Percentiles rank a stretch among this genome's conserved stretches.
Conservation (phyloP, 2,329 filamentous ascomycete genomes). For the Fusarium aywerte region DNA sequence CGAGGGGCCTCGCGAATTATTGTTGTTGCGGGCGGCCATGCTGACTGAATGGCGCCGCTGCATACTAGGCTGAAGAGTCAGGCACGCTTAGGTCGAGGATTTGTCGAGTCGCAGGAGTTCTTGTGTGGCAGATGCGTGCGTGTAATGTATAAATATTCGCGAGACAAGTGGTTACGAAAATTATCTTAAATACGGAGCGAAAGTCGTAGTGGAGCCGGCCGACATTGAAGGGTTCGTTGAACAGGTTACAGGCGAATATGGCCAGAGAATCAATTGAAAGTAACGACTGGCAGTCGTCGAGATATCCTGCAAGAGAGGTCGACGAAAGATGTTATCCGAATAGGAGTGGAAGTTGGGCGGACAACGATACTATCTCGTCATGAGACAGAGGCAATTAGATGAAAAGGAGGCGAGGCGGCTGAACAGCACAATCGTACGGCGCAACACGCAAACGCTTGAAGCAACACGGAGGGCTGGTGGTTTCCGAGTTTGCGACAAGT, state of each 20-base stretch:
- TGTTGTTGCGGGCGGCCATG: slow-evolving; percentile 52
- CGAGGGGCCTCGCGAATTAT: slow-evolving; percentile 48
- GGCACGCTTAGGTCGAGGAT: slow-evolving; percentile 35
- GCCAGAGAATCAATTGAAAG: slow-evolving; percentile 41
- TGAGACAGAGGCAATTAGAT: slow-evolving; percentile 39
- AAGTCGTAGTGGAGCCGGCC: slow-evolving; percentile 44
- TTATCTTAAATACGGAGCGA: slow-evolving; percentile 40
- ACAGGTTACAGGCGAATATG: slow-evolving; percentile 30
- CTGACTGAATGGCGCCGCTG: slow-evolving; percentile 49
- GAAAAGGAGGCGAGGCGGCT: slow-evolving; percentile 28
- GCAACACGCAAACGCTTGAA: slow-evolving; percentile 35
- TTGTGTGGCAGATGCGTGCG: slow-evolving; percentile 17
- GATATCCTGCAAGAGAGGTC: slow-evolving; percentile 41
- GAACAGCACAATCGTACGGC: slow-evolving; percentile 31
- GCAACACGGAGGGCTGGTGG: slow-evolving; percentile 39
- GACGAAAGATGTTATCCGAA: slow-evolving; percentile 44
- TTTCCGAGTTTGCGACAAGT: slow-evolving; percentile 38
- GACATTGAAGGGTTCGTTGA: slow-evolving; percentile 44
- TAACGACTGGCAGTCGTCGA: slow-evolving; percentile 49
- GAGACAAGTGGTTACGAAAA: slow-evolving; percentile 25
- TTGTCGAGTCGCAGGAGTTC: slow-evolving; percentile 16
- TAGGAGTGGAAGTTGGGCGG: slow-evolving; percentile 33
- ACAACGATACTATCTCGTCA: slow-evolving; percentile 39
- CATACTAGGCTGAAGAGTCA: slow-evolving; percentile 43
- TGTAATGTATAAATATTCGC: slow-evolving; percentile 25